Percentiles rank a stretch among this genome's conserved stretches.
These are phyloP conservation scores for Fusarium guadeloupense DNA, from an alignment of 2,329 filamentous ascomycete genomes.

Conservation along the genomic window DNA sequence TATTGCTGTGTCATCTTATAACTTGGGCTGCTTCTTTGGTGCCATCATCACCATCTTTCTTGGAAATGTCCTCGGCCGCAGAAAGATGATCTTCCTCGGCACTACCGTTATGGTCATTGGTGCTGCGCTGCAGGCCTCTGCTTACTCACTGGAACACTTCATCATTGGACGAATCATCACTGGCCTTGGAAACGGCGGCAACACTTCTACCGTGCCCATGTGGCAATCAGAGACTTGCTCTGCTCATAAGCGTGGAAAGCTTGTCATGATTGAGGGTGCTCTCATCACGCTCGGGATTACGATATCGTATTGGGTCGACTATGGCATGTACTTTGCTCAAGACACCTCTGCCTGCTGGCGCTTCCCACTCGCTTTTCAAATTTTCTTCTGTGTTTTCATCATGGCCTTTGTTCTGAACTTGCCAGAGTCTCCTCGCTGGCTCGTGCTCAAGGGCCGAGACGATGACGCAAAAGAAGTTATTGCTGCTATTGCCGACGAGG, in stretches of 20 bases:
- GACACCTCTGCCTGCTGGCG: slow-evolving; percentile 58
- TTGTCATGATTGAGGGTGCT: slow-evolving; percentile 69
- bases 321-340: slow-evolving; percentile 62
- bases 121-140: slow-evolving; percentile 66
- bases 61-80: slow-evolving; percentile 69
- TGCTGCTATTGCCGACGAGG: slow-evolving; percentile 63
- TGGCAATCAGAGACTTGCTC: slow-evolving; percentile 70
- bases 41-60: slow-evolving; percentile 73
- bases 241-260: slow-evolving; percentile 65
- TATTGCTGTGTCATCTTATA: slow-evolving; percentile 65
- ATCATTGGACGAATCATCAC: slow-evolving; percentile 68
- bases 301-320: slow-evolving; percentile 69
- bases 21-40: slow-evolving; percentile 70
- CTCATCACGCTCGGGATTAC: slow-evolving; percentile 67
- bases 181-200: slow-evolving; percentile 66
- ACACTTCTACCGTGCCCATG: slow-evolving; percentile 66
- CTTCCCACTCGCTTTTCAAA: slow-evolving; percentile 66
- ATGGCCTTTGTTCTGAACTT: slow-evolving; percentile 61
- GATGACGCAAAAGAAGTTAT: slow-evolving; percentile 60
- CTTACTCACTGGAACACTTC: slow-evolving; percentile 63
- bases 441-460: slow-evolving; percentile 56
- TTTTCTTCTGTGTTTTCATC: slow-evolving; percentile 68
- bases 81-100: slow-evolving; percentile 67
- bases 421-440: slow-evolving; percentile 63
- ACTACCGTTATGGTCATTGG: slow-evolving; percentile 67